Evolutionary conservation across 1,139 yeast genomes (phyloP).

Genomic region (Yamadazyma jaroonii): DNA sequence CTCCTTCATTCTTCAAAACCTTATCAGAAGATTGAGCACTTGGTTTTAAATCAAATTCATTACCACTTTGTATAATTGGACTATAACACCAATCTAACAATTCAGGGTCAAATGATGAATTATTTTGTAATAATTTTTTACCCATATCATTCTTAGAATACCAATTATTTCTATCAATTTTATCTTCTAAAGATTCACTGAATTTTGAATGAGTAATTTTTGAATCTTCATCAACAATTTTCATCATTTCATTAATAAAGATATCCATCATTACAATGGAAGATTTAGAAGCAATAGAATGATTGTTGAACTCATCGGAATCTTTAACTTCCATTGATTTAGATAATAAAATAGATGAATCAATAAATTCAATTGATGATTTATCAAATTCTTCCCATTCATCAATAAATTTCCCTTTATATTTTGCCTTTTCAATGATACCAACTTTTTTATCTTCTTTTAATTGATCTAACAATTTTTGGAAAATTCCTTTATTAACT

Average conservation of each 20-base stretch:
- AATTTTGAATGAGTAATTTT: constrained; percentile 71
- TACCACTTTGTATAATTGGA: constrained; percentile 89
- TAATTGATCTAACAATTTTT: constrained; percentile 53
- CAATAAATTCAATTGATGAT: constrained; percentile 46
- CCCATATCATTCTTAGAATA: constrained; percentile 62
- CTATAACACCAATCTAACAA: constrained; percentile 92
- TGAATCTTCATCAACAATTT: constrained; percentile 81
- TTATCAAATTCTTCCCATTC: constrained; percentile 66
- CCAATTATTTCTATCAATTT: constrained; percentile 76
- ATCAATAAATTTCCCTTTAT: constrained; percentile 76
- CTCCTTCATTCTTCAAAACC: constrained; percentile 71
- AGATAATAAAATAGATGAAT: constrained; percentile 53
- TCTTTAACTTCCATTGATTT: constrained; percentile 72
- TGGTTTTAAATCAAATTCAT: constrained; percentile 78
- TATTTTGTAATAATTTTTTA: constrained; percentile 44
- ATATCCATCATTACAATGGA: constrained; percentile 79
- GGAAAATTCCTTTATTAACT: constrained; percentile 66
- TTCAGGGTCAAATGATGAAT: constrained; percentile 64
- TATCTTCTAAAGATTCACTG: constrained; percentile 74
- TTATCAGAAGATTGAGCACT: constrained; percentile 75
- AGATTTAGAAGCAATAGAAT: constrained; percentile 73
- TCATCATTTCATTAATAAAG: constrained; percentile 86
- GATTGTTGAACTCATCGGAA: constrained; percentile 65
- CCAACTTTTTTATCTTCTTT: constrained; percentile 56
- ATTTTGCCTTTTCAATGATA: constrained; percentile 65